Base-by-base conservation (phyloP, 2,329 filamentous ascomycete species). In the Akanthomyces lecanii region DNA sequence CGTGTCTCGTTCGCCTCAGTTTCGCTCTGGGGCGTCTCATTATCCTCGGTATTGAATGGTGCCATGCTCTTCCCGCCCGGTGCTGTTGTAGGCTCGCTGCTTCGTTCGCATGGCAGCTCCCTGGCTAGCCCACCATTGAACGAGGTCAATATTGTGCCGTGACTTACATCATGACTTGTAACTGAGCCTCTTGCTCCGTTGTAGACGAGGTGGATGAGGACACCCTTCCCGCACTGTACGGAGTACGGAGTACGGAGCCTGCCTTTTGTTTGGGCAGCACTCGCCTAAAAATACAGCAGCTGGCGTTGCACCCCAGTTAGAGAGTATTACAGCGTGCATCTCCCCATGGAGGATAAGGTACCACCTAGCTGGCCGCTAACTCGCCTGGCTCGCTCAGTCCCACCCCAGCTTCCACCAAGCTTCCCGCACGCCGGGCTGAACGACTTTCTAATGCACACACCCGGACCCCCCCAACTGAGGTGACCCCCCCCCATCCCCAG, bases 1-100 rank as follows among this genome's bases (percentile, higher is more conserved):
- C 54, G 54, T 47, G 54, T 56, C 54, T 56, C 25, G 45, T 45
- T 50, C 44, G 33, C 45, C 45, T 59, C 55, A 25, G 55, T 36
- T 59, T n/a, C 11, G 54, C 18, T 45, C 50, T 12, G 10, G 38
- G 38, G 38, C 12, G 53, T 54, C 51, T 1, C 4, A 23, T 16
- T 54, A 54, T 54, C 30, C 33, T 18, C 12, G n/a, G 8, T 23
- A 14, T 30, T 28, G 11, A 28, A n/a, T 30, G 8, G 6, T 55
- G n/a, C 38, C 28, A 30, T 30, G 28, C 28, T 30, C 28, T 30
- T 30, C 28, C 4, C 28, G 28, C 28, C 28, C 28, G 10, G 33
- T 12, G 33, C 33, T 38, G 33, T 38, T 8, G 12, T 12, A 38
- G 33, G 33, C 33, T 38, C 12, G 3, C 33, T 38, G 33, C 33